phyloP scores from a whole-genome alignment of 441 rosid species.

The Populus hybrid region DNA sequence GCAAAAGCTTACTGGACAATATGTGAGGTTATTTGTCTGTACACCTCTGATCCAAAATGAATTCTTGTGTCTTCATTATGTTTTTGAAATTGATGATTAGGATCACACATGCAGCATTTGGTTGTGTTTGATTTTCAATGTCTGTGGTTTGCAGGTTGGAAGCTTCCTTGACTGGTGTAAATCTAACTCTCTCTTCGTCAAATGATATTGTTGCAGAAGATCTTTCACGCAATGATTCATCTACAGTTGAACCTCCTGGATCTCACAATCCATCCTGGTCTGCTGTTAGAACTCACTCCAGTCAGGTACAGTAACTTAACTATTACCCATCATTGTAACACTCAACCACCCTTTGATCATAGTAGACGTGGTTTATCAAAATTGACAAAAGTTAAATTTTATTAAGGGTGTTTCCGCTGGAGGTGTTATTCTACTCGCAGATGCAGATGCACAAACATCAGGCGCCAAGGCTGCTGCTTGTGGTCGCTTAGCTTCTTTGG shows the following conservation, averaged over 20 bases:
- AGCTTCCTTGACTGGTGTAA: constrained; percentile 70
- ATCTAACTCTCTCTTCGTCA: constrained; percentile 39
- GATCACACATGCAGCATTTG: neutral
- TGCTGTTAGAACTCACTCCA: constrained; percentile 28
- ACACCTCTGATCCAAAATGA: constrained; percentile 1
- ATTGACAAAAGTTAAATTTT: constrained; percentile 19
- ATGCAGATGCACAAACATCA: constrained; percentile 67
- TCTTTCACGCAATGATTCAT: constrained; percentile 26
- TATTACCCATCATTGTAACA: neutral
- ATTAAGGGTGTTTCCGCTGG: constrained; percentile 56
- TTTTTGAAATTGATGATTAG: neutral
- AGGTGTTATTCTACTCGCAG: constrained; percentile 63
- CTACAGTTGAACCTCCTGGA: constrained; percentile 26
- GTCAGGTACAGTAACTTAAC: constrained; percentile 34
- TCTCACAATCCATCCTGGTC: constrained; percentile 26
- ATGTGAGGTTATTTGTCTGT: constrained; percentile 55
- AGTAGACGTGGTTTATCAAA: constrained; percentile 2
- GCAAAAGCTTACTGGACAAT: constrained; percentile 63
- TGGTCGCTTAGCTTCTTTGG: constrained; percentile 83
- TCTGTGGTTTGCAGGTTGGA: constrained; percentile 56
- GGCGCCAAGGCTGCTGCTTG: constrained; percentile 97
- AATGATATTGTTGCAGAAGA: constrained; percentile 33
- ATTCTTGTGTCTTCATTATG: neutral
- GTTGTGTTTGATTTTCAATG: constrained; percentile 1
- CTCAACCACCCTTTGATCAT: neutral